phyloP scores from a whole-genome alignment of 1,284 basidiomycete species.

The Mycena sp. region DNA sequence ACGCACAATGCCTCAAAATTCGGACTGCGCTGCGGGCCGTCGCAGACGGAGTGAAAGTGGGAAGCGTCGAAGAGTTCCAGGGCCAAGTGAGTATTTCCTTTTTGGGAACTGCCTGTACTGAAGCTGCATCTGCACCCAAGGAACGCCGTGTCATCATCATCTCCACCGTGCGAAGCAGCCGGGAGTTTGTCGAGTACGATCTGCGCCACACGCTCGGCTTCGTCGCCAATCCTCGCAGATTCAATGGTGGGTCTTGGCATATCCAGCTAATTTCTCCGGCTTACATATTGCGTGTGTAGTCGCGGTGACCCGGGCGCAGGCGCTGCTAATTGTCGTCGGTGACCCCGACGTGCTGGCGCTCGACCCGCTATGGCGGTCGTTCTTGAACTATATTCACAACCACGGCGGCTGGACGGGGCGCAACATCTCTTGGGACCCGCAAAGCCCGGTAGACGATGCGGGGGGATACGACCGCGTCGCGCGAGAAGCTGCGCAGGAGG shows the following conservation, averaged over 20 bases:
- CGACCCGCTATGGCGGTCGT: slow-evolving; percentile 61
- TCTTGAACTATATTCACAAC: slow-evolving; percentile 59
- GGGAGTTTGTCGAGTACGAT: slow-evolving; percentile 60
- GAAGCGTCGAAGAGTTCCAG: slow-evolving; percentile 71
- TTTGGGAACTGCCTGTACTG: neutral
- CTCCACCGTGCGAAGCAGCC: slow-evolving; percentile 71
- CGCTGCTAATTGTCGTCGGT: slow-evolving; percentile 64
- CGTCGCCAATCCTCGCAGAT: slow-evolving; percentile 64
- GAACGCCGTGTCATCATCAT: slow-evolving; percentile 66
- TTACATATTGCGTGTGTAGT: slow-evolving; percentile 51
- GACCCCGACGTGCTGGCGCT: slow-evolving; percentile 60
- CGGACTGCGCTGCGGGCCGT: slow-evolving; percentile 44
- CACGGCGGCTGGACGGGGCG: slow-evolving; percentile 62
- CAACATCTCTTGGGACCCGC: slow-evolving; percentile 60
- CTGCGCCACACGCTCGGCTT: slow-evolving; percentile 56
- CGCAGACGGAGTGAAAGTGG: slow-evolving; percentile 58
- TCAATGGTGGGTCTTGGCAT: slow-evolving; percentile 61
- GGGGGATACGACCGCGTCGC: slow-evolving; percentile 49
- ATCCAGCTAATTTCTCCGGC: neutral
- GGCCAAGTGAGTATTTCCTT: slow-evolving; percentile 55
- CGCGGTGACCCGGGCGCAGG: slow-evolving; percentile 65
- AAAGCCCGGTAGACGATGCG: slow-evolving; percentile 45
- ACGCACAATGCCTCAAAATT: slow-evolving; percentile 61
- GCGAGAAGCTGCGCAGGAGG: slow-evolving; percentile 46
- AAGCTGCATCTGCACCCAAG: slow-evolving; percentile 34